phyloP scores from a whole-genome alignment of 2,329 filamentous ascomycete species.

The Sporothrix luriei region DNA sequence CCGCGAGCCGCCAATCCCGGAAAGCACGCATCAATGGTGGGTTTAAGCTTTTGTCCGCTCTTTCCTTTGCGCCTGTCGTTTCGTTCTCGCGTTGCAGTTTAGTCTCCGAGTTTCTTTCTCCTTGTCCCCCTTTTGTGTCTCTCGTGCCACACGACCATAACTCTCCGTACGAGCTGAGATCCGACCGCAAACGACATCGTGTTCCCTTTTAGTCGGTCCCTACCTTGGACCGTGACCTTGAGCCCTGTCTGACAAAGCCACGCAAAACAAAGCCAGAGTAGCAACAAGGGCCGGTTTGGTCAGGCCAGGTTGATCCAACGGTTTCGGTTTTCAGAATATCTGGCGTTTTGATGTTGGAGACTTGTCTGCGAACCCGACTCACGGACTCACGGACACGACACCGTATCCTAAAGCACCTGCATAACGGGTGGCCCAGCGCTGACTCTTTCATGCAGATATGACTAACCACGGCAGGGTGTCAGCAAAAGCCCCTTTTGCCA shows the following conservation, averaged over 20 bases:
- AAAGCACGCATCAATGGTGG: not conserved
- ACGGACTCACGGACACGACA: not conserved
- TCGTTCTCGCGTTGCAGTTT: not conserved
- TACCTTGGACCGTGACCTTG: not conserved
- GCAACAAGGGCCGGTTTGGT: too few species aligned
- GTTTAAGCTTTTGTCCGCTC: constrained; percentile 8
- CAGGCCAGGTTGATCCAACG: too few species aligned
- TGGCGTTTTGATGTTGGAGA: not conserved
- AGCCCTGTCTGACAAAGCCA: constrained; percentile 1
- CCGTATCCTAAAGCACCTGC: not conserved
- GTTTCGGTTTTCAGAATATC: not conserved
- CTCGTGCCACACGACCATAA: not conserved
- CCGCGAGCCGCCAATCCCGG: constrained; percentile 11
- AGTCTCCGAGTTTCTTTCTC: constrained; percentile 5
- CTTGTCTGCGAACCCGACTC: too few species aligned
- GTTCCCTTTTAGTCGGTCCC: not conserved
- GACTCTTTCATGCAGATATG: constrained; percentile 22
- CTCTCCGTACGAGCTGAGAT: constrained; percentile 11
- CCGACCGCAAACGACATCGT: not conserved
- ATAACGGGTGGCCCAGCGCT: constrained; percentile 10
- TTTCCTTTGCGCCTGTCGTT: too few species aligned
- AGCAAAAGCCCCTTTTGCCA: not conserved
- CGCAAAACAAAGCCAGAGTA: not conserved
- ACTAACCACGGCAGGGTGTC: constrained; percentile 10
- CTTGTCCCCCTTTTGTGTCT: constrained; percentile 1